phyloP scores from a whole-genome alignment of 139 green algal genomes.

The Haematococcus sp. region DNA sequence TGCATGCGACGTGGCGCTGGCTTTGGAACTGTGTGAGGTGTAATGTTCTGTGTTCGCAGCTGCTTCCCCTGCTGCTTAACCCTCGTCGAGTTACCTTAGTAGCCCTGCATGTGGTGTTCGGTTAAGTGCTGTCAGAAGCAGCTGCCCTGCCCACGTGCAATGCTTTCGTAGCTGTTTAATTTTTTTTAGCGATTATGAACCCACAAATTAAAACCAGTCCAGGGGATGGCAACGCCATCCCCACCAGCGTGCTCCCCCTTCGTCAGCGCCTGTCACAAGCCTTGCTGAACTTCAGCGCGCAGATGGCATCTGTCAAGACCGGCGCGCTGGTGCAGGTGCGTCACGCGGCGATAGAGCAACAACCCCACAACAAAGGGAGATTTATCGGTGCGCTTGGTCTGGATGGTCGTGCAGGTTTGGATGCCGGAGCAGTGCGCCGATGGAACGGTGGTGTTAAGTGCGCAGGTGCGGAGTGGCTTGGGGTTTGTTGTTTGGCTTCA shows the following conservation, averaged over 20 bases:
- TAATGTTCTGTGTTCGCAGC: no score
- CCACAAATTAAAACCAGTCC: no score
- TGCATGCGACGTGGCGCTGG: no score
- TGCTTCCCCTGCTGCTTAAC: no score
- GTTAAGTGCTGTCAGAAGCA: no score
- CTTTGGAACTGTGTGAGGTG: no score
- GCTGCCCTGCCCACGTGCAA: no score
- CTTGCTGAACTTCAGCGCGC: constrained; percentile 4
- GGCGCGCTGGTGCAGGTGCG: constrained; percentile 40
- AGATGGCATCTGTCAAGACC: constrained; percentile 1
- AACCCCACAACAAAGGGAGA: not conserved
- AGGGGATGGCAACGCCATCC: no score
- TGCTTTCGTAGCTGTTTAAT: no score
- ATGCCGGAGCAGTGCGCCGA: constrained; percentile 48
- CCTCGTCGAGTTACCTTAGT: no score
- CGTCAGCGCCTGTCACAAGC: constrained; percentile 11
- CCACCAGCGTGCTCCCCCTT: not conserved
- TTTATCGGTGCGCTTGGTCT: not conserved
- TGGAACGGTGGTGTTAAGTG: constrained; percentile 48
- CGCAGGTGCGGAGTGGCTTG: constrained; percentile 34
- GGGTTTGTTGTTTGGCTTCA: not conserved
- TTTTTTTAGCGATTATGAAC: no score
- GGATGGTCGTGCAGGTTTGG: constrained; percentile 50
- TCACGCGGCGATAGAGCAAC: not conserved
- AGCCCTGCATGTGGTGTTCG: no score